A percentile compares a stretch with the other conserved stretches of the same genome.
Conservation (phyloP, 2,329 filamentous ascomycete genomes). For the Nemania sp. region DNA sequence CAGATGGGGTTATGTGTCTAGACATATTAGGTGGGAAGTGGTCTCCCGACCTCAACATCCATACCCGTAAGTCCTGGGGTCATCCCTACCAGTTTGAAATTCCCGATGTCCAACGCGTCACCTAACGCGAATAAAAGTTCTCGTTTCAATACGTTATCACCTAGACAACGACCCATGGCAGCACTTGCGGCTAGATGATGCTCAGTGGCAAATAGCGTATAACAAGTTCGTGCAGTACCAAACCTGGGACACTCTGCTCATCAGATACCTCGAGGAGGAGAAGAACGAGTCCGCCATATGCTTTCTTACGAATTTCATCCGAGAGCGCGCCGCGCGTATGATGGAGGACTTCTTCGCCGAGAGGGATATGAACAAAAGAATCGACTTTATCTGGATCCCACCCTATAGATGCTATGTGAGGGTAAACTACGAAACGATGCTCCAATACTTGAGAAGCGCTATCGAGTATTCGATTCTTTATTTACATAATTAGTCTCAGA, state of each 20-base stretch:
- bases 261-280: neutral
- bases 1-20: constrained; percentile 37
- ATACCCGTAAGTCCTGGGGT: constrained; percentile 24
- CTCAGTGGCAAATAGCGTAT: neutral
- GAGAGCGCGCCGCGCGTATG: neutral
- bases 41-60: constrained; percentile 30
- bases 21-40: constrained; percentile 40
- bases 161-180: constrained; percentile 40
- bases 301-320: neutral
- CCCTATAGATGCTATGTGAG: neutral
- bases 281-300: neutral
- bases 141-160: constrained; percentile 35
- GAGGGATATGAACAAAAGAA: neutral
- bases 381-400: neutral
- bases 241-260: constrained; percentile 6
- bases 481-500: neutral
- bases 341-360: neutral
- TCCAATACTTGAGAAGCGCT: neutral
- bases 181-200: too few relatives aligned
- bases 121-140: constrained; percentile 23
- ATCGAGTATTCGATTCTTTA: neutral
- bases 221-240: constrained; percentile 9
- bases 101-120: neutral
- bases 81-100: neutral
- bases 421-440: neutral